Conservation (phyloP, 352 stramenopile genomes). For the Globisporangium echinulatum region DNA sequence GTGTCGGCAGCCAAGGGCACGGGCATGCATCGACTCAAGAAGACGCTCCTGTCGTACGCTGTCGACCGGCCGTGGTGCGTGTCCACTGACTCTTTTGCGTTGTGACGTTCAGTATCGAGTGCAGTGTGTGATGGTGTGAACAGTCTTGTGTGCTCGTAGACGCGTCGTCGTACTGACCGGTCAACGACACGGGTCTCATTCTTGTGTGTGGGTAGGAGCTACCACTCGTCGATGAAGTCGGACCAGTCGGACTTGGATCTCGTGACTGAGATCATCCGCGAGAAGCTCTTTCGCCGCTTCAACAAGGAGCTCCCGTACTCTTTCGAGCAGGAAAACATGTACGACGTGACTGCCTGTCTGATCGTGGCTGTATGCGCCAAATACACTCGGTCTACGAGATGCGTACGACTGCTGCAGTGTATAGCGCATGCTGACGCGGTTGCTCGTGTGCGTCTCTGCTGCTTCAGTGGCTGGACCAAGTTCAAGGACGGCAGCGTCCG, state of each 20-base stretch:
- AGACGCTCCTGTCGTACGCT: constrained; percentile 56
- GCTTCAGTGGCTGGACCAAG: constrained; percentile 65
- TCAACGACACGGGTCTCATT: too few relatives aligned
- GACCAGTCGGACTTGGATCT: constrained; percentile 77
- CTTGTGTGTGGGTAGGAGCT: constrained; percentile 32
- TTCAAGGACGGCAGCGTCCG: constrained; percentile 83
- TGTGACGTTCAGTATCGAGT: too few relatives aligned
- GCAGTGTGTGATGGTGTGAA: too few relatives aligned
- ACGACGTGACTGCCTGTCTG: constrained; percentile 4
- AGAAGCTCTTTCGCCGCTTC: constrained; percentile 84
- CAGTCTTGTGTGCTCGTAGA: neutral
- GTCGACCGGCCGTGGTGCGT: constrained; percentile 61
- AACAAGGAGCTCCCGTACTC: constrained; percentile 84
- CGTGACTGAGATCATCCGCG: constrained; percentile 84
- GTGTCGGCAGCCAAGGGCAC: constrained; percentile 72
- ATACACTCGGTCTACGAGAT: too few relatives aligned
- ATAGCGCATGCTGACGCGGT: neutral
- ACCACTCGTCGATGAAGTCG: constrained; percentile 83
- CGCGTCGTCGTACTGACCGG: too few relatives aligned
- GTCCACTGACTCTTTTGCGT: neutral
- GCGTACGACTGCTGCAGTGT: too few relatives aligned
- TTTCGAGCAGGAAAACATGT: constrained; percentile 79
- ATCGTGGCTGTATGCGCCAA: neutral
- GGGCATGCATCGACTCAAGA: constrained; percentile 58
- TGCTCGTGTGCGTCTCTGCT: neutral